phyloP scores from a whole-genome alignment of 345 rosid genomes.

The Acer campestre region DNA sequence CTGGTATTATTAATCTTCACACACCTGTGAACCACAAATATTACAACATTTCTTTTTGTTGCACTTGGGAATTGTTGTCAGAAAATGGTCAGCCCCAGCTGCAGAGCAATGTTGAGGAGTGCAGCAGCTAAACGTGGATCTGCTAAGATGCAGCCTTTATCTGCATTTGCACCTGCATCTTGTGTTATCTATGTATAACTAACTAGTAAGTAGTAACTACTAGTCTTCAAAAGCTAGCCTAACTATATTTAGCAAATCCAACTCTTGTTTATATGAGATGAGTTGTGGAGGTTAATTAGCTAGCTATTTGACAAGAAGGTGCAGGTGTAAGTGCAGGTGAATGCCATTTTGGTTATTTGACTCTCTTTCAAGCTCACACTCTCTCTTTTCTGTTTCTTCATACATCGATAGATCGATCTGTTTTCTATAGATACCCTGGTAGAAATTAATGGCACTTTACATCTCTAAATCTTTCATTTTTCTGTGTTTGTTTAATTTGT shows the following conservation, averaged over 20 bases:
- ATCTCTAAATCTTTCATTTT: not conserved
- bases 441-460: not conserved
- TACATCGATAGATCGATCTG: not conserved
- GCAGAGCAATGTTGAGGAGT: not conserved
- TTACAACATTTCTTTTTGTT: no score
- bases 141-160: conserved; percentile 48
- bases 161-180: conserved; percentile 84
- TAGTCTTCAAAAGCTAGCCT: no score
- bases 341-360: conserved; percentile 43
- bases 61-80: not conserved
- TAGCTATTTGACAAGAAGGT: conserved; percentile 28
- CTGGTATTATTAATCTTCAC: not conserved
- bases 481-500: not conserved
- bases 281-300: no score
- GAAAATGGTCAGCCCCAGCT: not conserved
- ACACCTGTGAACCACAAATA: not conserved
- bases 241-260: not conserved
- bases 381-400: not conserved
- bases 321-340: conserved; percentile 55
- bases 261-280: not conserved
- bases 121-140: not conserved
- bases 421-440: not conserved
- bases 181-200: not conserved
- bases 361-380: not conserved
- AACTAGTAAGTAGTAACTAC: not conserved